Conservation (phyloP, 73 alveolate species). For the Blepharisma stoltei region DNA sequence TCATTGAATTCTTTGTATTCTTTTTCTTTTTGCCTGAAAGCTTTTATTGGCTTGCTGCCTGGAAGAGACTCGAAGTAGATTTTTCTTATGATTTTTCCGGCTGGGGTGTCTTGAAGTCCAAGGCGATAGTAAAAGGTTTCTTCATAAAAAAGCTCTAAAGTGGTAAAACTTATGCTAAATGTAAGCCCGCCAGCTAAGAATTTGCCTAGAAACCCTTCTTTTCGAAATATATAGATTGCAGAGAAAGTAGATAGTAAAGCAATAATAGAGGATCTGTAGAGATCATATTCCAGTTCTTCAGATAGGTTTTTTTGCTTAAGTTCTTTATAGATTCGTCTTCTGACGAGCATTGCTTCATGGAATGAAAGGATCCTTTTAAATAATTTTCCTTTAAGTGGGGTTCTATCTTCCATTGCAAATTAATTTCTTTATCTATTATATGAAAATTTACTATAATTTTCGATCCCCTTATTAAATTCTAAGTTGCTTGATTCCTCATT, state of each 20-base stretch:
- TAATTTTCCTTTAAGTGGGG: no score
- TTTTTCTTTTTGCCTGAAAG: neutral
- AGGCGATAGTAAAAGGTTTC: neutral
- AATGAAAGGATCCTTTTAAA: neutral
- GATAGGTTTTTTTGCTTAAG: neutral
- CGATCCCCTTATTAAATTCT: no score
- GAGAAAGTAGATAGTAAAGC: neutral
- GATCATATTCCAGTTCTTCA: neutral
- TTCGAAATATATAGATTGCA: neutral
- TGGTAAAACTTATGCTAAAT: neutral
- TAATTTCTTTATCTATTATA: no score
- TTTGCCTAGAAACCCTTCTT: neutral
- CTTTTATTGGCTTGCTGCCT: no score
- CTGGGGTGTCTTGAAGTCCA: slow-evolving; percentile 5
- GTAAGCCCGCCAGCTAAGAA: neutral
- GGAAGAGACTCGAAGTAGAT: neutral
- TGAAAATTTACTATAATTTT: no score
- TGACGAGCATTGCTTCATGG: slow-evolving; percentile 1
- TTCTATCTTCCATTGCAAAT: no score
- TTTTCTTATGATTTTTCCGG: neutral
- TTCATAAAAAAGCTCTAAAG: slow-evolving; percentile 12
- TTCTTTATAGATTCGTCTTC: slow-evolving; percentile 7
- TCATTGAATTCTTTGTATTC: neutral
- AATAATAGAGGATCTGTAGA: neutral
- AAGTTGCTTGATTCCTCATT: no score